Conservation (phyloP, 192 early-diverging fungal genomes). For the Dissophora ornata region DNA sequence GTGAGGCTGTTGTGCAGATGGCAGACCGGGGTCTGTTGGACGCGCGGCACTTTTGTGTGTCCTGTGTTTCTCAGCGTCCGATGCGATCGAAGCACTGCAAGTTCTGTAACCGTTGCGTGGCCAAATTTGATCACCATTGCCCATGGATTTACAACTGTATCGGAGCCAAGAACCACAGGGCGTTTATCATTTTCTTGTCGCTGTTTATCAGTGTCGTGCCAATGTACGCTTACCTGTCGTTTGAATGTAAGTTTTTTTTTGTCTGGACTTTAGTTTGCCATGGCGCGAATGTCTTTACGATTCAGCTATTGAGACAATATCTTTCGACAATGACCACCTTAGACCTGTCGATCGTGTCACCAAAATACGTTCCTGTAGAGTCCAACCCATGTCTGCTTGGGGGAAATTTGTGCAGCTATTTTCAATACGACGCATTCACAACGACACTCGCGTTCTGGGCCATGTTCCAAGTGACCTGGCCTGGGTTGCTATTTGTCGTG, state of each 20-base stretch:
- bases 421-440: constrained; percentile 80
- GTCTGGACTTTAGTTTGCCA: not conserved
- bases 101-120: constrained; percentile 92
- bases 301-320: too few species aligned
- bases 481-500: constrained; percentile 75
- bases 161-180: constrained; percentile 87
- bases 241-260: constrained; percentile 71
- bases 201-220: constrained; percentile 71
- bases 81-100: constrained; percentile 95
- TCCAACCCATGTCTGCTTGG: constrained; percentile 71
- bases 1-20: constrained; percentile 69
- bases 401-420: constrained; percentile 72
- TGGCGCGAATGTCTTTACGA: too few species aligned
- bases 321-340: not conserved
- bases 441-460: constrained; percentile 79
- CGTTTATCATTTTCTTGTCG: constrained; percentile 85
- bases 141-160: constrained; percentile 98
- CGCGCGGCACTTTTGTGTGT: constrained; percentile 84
- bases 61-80: constrained; percentile 85
- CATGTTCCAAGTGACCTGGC: constrained; percentile 84
- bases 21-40: constrained; percentile 77
- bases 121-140: constrained; percentile 96
- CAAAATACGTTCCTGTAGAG: constrained; percentile 64
- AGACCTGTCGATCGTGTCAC: constrained; percentile 59
- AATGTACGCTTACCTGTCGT: constrained; percentile 68